A percentile compares a stretch with the other conserved stretches of the same genome.
Conservation (phyloP, 1,284 basidiomycete genomes). For the Trichosporon sp. region DNA sequence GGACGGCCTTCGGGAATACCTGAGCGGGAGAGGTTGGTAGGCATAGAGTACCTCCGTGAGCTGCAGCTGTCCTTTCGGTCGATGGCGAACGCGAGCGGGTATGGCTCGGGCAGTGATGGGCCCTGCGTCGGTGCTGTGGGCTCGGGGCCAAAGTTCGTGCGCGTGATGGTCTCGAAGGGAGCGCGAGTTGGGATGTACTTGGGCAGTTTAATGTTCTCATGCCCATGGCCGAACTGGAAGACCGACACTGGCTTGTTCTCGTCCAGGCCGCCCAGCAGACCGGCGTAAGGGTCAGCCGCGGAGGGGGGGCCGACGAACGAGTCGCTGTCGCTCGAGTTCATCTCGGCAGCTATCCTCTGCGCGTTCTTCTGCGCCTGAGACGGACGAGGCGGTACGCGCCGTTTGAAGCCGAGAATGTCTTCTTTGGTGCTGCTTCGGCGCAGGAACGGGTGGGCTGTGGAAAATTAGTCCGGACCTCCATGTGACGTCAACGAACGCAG, state of each 20-base stretch:
- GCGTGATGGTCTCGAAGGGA: constrained; percentile 3
- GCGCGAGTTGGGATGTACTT: constrained; percentile 9
- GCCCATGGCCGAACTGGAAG: neutral
- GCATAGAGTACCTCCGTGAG: neutral
- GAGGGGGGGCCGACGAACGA: constrained; percentile 35
- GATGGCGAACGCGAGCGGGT: neutral
- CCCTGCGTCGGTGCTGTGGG: constrained; percentile 8
- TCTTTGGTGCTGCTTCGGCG: constrained; percentile 82
- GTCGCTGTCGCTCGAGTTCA: constrained; percentile 36
- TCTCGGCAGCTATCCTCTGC: constrained; percentile 27
- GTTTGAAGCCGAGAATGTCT: constrained; percentile 85
- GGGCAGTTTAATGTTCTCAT: neutral
- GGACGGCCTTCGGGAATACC: neutral
- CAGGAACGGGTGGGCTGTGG: constrained; percentile 77
- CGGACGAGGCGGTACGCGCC: constrained; percentile 84
- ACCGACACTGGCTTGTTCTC: constrained; percentile 20
- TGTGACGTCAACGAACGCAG: neutral
- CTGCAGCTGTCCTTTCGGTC: neutral
- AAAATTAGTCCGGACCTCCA: neutral
- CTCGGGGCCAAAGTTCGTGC: constrained; percentile 9
- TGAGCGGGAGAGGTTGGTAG: neutral
- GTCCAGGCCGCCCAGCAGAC: constrained; percentile 34
- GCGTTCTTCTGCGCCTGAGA: constrained; percentile 70
- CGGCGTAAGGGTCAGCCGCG: constrained; percentile 33
- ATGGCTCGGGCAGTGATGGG: neutral